Evolutionary conservation across 768 basidiomycete species (phyloP), one percentile per base, ranked within the genome.

Genomic region (Leccinum aurantiacum): DNA sequence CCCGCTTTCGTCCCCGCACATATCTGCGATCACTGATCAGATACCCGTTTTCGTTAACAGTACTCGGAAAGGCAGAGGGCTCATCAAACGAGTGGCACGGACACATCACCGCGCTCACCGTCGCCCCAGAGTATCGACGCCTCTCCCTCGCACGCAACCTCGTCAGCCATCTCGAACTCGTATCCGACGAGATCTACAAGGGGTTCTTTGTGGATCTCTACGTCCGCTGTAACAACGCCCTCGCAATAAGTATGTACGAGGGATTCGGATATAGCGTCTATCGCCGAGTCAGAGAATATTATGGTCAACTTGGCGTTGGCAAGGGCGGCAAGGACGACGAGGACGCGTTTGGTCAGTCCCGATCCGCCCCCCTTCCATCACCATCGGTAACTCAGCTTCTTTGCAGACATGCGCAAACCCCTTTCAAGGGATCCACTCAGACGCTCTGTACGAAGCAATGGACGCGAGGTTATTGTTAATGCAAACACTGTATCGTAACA

Each of bases 121-220:
- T 99, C 57, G 91, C 95, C 0, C 97, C 97, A 13, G 88, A 92
- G 67, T 97, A 93, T 74, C 90, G 97, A 46, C 88, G 91, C 3
- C 83, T 98, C 3, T 86, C 86, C 1, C 86, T 98, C 49, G 96
- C 93, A 0, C 84, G 87, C 65, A 87, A 84, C 71, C 89, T 98
- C 84, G 93, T 96, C 85, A 71, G 79, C 62, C 79, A 91, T 52
- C 88, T 99, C 49, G 96, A 98, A 73, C 80, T 83, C 65, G 88
- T 93, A 8, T 93, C 92, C 1, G 89, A 95, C 71, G 82, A 86
- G 60, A 81, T 81, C 25, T 91, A 94, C 79, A 84, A 84, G 62
- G 91, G 88, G 3, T 91, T 85, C 81, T 98, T 96, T 68, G 94
- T 98, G 52, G 97, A 98, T 75, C 83, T 99, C 22, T 98, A 94